Evolutionary conservation across 192 early-diverging fungal species (phyloP).

Genomic region (Gamsiella multidivaricata): DNA sequence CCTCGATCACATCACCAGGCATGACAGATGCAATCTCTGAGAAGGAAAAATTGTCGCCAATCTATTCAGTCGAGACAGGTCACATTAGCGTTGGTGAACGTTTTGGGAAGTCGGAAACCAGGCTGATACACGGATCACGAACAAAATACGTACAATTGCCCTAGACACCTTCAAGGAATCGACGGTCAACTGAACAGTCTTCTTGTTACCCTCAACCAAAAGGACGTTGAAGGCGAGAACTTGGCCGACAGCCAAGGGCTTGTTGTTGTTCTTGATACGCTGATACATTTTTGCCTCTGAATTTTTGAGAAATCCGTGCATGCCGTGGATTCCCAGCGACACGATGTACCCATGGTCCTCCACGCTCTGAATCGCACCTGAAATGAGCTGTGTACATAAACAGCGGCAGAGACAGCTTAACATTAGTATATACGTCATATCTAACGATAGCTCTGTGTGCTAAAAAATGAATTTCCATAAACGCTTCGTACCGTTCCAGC

Average conservation of each 20-base stretch:
- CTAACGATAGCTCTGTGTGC: no score
- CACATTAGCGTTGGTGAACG: neutral
- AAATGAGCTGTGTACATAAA: constrained; percentile 56
- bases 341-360: constrained; percentile 96
- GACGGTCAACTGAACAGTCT: constrained; percentile 74
- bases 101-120: no score
- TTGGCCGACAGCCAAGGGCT: constrained; percentile 79
- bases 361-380: constrained; percentile 78
- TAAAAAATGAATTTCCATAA: neutral
- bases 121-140: neutral
- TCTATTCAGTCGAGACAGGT: neutral
- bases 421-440: neutral
- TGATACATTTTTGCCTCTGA: constrained; percentile 73
- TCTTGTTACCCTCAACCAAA: constrained; percentile 67
- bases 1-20: constrained; percentile 80
- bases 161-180: constrained; percentile 69
- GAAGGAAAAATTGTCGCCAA: constrained; percentile 58
- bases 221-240: constrained; percentile 74
- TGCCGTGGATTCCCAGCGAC: constrained; percentile 72
- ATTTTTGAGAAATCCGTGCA: constrained; percentile 81
- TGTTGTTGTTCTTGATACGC: constrained; percentile 67
- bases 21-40: constrained; percentile 81
- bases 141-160: constrained; percentile 50
- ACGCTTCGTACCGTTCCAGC: constrained; percentile 69
- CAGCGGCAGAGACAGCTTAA: neutral